Evolutionary conservation across 1,284 basidiomycete species (phyloP), one percentile per base, ranked within the genome.

Genomic region (Leccinum griseonigrum): DNA sequence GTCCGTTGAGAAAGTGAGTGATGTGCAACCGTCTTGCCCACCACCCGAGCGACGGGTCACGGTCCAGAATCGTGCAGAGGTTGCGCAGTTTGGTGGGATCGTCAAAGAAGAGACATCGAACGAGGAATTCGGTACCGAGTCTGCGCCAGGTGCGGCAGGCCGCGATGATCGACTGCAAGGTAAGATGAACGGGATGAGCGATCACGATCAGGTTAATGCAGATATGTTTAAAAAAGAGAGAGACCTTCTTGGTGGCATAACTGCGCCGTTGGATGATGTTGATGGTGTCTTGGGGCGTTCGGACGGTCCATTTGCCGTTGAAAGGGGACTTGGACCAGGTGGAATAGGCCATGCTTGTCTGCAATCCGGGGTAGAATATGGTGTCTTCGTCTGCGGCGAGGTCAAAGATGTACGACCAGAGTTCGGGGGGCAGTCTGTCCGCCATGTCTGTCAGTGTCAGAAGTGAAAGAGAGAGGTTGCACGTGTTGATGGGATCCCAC

Each of bases 371-470:
- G 63, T 83, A 81, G 65, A 86, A 84, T 34, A 90, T 79, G 13
- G 82, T 75, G 64, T 86, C 85, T 68, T 90, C 87, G 56, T 88
- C 85, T 10, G 84, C 81, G 1, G 87, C 86, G 38, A 86, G 77
- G 67, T 86, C 81, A 66, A 91, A 90, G 18, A 91, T 88, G 57
- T 83, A 76, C 1, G 81, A 80, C 83, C 85, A 86, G 5, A 91
- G 76, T 75, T 91, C 89, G 14, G 82, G 79, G 13, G 89, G 89
- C 3, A 91, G 78, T 55, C 79, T 63, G 1, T 74, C 62, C 0
- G 72, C 71, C 71, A 73, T 73, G 26, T 13, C 50, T 16, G 7
- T 8, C 16, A 43, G n/a, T 38, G n/a, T n/a, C n/a, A 7, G 13
- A 7, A 14, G 16, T 0, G 16, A 40, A 10, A 51, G 22, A 51